phyloP scores from a whole-genome alignment of 164 flowering plant genomes.

The Vitis cinerea region DNA sequence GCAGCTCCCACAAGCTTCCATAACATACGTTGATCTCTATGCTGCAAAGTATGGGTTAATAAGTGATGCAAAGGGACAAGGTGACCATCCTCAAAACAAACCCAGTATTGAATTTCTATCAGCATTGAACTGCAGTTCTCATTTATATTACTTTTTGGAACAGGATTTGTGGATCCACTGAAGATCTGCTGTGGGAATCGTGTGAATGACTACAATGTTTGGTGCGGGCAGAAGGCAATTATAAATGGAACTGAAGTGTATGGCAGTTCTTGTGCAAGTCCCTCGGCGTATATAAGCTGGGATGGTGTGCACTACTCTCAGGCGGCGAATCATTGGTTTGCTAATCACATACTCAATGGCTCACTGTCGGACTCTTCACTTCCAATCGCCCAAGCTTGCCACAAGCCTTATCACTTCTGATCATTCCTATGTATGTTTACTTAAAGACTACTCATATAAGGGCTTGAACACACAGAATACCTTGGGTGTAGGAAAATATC shows the following conservation, averaged over 20 bases:
- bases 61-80: conserved; percentile 39
- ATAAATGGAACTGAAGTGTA: conserved; percentile 37
- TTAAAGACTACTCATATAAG: no score
- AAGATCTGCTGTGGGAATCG: conserved; percentile 67
- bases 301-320: conserved; percentile 68
- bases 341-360: conserved; percentile 47
- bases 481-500: no score
- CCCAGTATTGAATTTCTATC: neutral
- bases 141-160: neutral
- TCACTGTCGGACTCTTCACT: conserved; percentile 52
- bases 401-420: conserved; percentile 16
- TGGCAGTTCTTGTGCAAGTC: conserved; percentile 48
- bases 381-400: conserved; percentile 50
- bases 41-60: conserved; percentile 51
- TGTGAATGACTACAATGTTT: conserved; percentile 32
- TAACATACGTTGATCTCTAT: conserved; percentile 53
- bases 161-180: conserved; percentile 59
- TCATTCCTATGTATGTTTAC: no score
- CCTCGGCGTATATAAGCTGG: conserved; percentile 50
- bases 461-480: no score
- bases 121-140: neutral
- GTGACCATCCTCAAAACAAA: conserved; percentile 18
- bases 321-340: conserved; percentile 63
- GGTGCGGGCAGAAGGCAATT: conserved; percentile 48
- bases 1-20: conserved; percentile 52